These are phyloP conservation scores for Mortierella sp. DNA, from an alignment of 371 early-diverging fungal genomes.

Conservation along the genomic window DNA sequence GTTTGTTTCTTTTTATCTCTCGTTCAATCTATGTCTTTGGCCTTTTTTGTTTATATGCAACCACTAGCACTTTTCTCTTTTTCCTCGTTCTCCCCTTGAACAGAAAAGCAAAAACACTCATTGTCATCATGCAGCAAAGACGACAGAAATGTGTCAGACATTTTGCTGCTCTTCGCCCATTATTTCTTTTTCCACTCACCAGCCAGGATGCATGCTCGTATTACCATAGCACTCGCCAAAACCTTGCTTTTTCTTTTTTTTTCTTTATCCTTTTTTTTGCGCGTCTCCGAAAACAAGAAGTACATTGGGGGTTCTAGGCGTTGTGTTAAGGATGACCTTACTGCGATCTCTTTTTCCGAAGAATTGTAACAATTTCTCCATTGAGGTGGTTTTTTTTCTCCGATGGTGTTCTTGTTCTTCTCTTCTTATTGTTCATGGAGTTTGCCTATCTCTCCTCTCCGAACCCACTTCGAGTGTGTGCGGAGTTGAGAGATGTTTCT, in stretches of 20 bases:
- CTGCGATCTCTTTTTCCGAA: no score
- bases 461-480: no score
- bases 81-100: not conserved
- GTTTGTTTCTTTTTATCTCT: not conserved
- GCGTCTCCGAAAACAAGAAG: not conserved
- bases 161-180: not conserved
- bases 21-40: not conserved
- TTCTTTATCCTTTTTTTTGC: no score
- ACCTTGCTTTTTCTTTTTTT: not conserved
- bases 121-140: not conserved
- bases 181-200: not conserved
- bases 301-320: not conserved
- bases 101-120: not conserved
- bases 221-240: not conserved
- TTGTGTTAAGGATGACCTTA: not conserved
- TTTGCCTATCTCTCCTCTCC: not conserved
- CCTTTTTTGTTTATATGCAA: not conserved
- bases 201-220: not conserved
- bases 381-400: not conserved
- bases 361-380: not conserved
- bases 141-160: not conserved
- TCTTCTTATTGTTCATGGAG: not conserved
- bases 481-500: no score
- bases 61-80: not conserved
- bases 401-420: not conserved